A percentile compares a stretch with the other conserved stretches of the same genome.
phyloP scores from a whole-genome alignment of 1,284 basidiomycete genomes.

The Macrocystidia cucumis region DNA sequence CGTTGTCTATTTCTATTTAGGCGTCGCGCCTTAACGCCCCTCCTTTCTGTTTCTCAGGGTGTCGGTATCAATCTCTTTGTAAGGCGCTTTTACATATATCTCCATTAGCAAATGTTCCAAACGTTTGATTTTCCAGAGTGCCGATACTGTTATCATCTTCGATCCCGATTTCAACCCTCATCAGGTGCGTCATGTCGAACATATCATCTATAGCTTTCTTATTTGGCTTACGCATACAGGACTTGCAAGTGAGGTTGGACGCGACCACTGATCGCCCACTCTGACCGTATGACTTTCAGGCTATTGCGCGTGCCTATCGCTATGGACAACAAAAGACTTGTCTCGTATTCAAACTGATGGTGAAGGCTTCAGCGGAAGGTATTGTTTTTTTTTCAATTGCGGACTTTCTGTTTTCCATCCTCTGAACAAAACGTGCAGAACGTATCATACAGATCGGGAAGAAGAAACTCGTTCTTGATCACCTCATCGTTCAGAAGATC shows the following conservation, averaged over 20 bases:
- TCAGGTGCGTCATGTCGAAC: conserved; percentile 42
- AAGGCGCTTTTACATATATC: conserved; percentile 10
- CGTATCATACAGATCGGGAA: conserved; percentile 84
- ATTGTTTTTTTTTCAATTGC: no score
- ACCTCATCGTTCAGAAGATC: conserved; percentile 91
- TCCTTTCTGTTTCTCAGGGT: conserved; percentile 22
- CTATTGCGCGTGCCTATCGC: conserved; percentile 85
- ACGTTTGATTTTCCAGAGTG: conserved; percentile 32
- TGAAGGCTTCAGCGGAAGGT: conserved; percentile 87
- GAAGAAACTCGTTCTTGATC: conserved; percentile 86
- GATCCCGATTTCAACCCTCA: conserved; percentile 96
- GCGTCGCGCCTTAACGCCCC: not conserved
- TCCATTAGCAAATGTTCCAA: conserved; percentile 19
- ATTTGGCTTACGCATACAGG: conserved; percentile 27
- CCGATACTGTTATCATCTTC: conserved; percentile 89
- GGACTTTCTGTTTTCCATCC: no score
- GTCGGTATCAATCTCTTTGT: conserved; percentile 87
- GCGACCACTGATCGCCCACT: not conserved
- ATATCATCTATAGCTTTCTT: conserved; percentile 2
- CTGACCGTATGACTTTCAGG: conserved; percentile 34
- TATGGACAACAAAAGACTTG: conserved; percentile 79
- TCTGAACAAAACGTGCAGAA: no score
- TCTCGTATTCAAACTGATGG: conserved; percentile 89
- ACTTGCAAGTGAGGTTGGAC: conserved; percentile 52
- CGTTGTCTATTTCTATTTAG: conserved; percentile 10